Percentiles rank a stretch among this genome's conserved stretches.
These are phyloP conservation scores for Austroboletus eburneus DNA, from an alignment of 768 basidiomycete species.

Conservation along the genomic window DNA sequence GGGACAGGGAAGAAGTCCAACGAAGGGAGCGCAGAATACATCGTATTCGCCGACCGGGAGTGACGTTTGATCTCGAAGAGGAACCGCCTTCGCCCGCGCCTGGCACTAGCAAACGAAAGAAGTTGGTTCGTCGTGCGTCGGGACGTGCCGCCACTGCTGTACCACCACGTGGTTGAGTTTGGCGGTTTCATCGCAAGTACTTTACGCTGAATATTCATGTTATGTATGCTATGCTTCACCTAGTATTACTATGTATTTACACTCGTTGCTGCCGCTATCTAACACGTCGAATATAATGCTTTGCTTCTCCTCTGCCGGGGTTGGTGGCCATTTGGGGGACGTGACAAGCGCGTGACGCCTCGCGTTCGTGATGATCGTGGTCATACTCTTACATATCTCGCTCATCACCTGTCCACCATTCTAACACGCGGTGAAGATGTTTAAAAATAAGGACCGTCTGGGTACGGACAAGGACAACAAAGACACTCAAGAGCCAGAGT, in stretches of 20 bases:
- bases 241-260: slow-evolving; percentile 26
- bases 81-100: slow-evolving; percentile 42
- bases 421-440: slow-evolving; percentile 15
- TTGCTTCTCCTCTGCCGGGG: too few species aligned
- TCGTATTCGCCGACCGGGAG: slow-evolving; percentile 52
- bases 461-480: slow-evolving; percentile 1
- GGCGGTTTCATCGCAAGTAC: slow-evolving; percentile 15
- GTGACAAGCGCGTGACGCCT: slow-evolving; percentile 25
- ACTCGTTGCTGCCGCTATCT: slow-evolving; percentile 15
- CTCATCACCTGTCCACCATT: neutral
- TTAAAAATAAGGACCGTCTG: slow-evolving; percentile 11
- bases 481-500: slow-evolving; percentile 24
- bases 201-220: slow-evolving; percentile 16
- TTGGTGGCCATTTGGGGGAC: neutral
- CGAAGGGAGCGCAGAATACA: slow-evolving; percentile 36
- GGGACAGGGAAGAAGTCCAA: slow-evolving; percentile 57
- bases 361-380: slow-evolving; percentile 17
- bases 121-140: slow-evolving; percentile 26
- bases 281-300: slow-evolving; percentile 1
- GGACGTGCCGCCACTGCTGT: slow-evolving; percentile 26
- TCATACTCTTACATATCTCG: neutral
- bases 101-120: slow-evolving; percentile 24
- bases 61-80: slow-evolving; percentile 61
- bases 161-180: slow-evolving; percentile 18
- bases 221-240: slow-evolving; percentile 30